phyloP scores from a whole-genome alignment of 2,329 filamentous ascomycete species.

The Aspergillus puulaauensis region DNA sequence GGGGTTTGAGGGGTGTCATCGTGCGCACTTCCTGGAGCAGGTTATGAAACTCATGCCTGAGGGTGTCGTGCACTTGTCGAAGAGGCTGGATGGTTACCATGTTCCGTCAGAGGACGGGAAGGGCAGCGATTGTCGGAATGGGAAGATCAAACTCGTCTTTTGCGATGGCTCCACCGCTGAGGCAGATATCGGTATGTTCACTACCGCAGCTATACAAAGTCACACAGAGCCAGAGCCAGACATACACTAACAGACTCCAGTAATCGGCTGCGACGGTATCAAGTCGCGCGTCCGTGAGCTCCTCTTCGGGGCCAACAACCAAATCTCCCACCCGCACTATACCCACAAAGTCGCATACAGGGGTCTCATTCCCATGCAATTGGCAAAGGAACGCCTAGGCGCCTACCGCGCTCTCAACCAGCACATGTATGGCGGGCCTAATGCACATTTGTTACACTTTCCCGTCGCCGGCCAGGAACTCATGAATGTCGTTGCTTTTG shows the following conservation, averaged over 20 bases:
- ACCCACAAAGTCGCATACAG: constrained; percentile 63
- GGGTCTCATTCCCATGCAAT: constrained; percentile 59
- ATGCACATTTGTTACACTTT: constrained; percentile 61
- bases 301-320: constrained; percentile 51
- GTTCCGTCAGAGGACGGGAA: not conserved
- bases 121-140: constrained; percentile 18
- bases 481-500: constrained; percentile 28
- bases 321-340: constrained; percentile 51
- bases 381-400: constrained; percentile 51
- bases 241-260: constrained; percentile 1
- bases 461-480: constrained; percentile 21
- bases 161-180: constrained; percentile 45
- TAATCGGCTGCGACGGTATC: constrained; percentile 65
- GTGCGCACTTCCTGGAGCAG: constrained; percentile 44
- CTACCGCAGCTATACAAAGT: too few relatives aligned
- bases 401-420: constrained; percentile 49
- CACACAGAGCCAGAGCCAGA: not conserved
- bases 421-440: constrained; percentile 58
- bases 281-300: constrained; percentile 55
- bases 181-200: constrained; percentile 36
- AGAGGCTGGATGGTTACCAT: constrained; percentile 34
- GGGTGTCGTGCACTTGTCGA: constrained; percentile 35
- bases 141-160: constrained; percentile 38
- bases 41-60: constrained; percentile 43
- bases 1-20: constrained; percentile 30